These are phyloP conservation scores for Lipomyces starkeyi DNA, from an alignment of 805 yeast species.

Conservation along the genomic window DNA sequence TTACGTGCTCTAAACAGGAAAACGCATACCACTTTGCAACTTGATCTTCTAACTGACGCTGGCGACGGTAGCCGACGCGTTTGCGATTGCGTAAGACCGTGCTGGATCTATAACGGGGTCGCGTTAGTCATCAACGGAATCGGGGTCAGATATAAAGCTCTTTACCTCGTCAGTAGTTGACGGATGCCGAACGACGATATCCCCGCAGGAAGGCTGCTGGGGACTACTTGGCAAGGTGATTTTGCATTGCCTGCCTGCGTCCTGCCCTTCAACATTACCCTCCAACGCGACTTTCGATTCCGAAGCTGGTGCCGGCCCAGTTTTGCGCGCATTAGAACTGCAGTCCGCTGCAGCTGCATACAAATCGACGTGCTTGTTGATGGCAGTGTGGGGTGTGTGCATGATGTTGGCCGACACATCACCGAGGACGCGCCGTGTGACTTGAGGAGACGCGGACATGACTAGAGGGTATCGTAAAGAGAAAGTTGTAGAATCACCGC, in stretches of 20 bases:
- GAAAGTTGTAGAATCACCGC: neutral
- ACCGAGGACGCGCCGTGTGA: slow-evolving; percentile 26
- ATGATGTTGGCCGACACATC: slow-evolving; percentile 27
- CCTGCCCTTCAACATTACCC: neutral
- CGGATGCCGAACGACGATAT: neutral
- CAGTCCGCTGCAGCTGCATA: neutral
- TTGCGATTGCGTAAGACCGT: neutral
- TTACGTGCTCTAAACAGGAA: neutral
- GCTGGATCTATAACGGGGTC: neutral
- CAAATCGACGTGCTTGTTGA: neutral
- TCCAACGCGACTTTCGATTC: neutral
- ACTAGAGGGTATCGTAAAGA: neutral
- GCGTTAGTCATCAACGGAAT: neutral
- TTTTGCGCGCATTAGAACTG: neutral
- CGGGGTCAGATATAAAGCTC: neutral
- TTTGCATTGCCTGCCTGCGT: neutral
- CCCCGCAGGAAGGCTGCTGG: neutral
- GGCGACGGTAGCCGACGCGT: neutral
- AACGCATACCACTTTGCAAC: slow-evolving; percentile 10
- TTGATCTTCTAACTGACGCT: neutral
- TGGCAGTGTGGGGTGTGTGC: neutral
- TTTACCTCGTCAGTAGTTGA: neutral
- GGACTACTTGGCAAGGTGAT: slow-evolving; percentile 16
- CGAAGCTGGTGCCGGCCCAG: neutral
- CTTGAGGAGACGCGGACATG: slow-evolving; percentile 10